Percentiles rank a stretch among this genome's conserved stretches.
Conservation (phyloP, 306 rosid species). For the Gastrolobium bilobum region DNA sequence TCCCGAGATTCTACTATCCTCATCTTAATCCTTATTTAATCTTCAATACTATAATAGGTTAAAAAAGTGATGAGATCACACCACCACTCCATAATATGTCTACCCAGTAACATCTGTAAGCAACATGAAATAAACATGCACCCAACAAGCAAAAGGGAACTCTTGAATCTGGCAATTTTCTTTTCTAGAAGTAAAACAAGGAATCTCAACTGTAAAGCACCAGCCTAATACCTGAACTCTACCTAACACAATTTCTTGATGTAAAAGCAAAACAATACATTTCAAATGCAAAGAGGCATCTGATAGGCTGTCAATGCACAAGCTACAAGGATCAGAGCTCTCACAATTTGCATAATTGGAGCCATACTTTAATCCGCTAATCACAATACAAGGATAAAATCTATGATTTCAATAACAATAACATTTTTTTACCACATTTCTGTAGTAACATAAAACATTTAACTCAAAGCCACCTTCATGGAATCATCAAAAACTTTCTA, state of each 20-base stretch:
- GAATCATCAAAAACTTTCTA: constrained; percentile 2
- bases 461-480: background rate
- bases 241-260: background rate
- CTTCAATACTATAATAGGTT: background rate
- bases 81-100: constrained; percentile 5
- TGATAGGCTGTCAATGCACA: background rate
- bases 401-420: constrained; percentile 33
- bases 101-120: background rate
- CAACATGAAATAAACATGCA: background rate
- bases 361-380: background rate
- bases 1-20: background rate
- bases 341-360: constrained; percentile 7
- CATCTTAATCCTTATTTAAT: background rate
- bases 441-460: background rate
- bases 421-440: constrained; percentile 1
- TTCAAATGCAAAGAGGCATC: constrained; percentile 18
- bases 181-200: background rate
- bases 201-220: background rate
- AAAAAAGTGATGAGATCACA: background rate
- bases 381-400: constrained; percentile 9
- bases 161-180: background rate
- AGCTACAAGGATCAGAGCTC: constrained; percentile 6
- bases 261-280: constrained; percentile 1
- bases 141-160: background rate
- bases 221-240: background rate